A percentile compares a stretch with the other conserved stretches of the same genome.
Evolutionary conservation across 768 basidiomycete genomes (phyloP).

Genomic region (Dentipellis sp.): DNA sequence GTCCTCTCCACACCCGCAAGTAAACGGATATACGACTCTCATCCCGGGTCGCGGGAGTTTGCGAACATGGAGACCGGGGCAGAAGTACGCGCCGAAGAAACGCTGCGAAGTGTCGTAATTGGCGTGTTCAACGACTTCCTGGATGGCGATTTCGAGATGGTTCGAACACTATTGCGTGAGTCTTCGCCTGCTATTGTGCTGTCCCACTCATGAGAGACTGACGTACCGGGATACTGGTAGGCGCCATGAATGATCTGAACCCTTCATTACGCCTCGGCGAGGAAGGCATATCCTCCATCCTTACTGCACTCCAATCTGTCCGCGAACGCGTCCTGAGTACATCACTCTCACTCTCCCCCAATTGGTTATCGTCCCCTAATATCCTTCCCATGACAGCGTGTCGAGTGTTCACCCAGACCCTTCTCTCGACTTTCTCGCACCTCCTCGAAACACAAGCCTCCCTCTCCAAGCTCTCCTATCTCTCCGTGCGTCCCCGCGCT

Average conservation of each 20-base stretch:
- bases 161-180: constrained; percentile 66
- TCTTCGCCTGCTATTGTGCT: constrained; percentile 9
- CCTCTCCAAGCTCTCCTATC: constrained; percentile 66
- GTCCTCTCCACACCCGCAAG: constrained; percentile 68
- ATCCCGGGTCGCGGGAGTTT: constrained; percentile 30
- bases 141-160: constrained; percentile 82
- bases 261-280: constrained; percentile 70
- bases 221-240: constrained; percentile 24
- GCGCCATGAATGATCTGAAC: constrained; percentile 71
- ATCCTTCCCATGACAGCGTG: constrained; percentile 39
- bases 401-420: constrained; percentile 63
- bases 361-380: not conserved
- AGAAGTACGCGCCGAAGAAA: constrained; percentile 64
- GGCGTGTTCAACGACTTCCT: constrained; percentile 75
- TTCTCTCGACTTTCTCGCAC: constrained; percentile 64
- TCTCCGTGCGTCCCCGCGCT: constrained; percentile 68
- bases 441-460: constrained; percentile 77
- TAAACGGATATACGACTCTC: constrained; percentile 59
- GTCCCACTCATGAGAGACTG: not conserved
- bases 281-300: constrained; percentile 70
- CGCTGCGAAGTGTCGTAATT: constrained; percentile 63
- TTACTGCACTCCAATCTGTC: constrained; percentile 57
- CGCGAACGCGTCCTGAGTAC: constrained; percentile 69
- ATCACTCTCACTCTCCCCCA: constrained; percentile 15
- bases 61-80: constrained; percentile 46